Evolutionary conservation across 495 filamentous ascomycete species (phyloP).

Genomic region (Beverwykella pulmonaria): DNA sequence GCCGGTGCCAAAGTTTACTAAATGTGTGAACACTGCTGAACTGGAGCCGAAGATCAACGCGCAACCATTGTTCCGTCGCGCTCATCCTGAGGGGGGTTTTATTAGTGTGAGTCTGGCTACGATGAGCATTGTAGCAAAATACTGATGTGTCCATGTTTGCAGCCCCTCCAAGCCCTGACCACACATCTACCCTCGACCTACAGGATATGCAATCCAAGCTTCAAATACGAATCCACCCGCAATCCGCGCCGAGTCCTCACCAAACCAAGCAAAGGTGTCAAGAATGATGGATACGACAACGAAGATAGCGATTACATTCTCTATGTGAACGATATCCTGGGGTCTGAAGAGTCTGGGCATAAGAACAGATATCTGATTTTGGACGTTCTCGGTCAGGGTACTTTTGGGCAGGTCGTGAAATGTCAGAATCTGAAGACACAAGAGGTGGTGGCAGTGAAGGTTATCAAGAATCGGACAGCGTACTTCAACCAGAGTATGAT

Average conservation of each 20-base stretch:
- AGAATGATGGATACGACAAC: slow-evolving; percentile 99
- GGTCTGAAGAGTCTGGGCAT: slow-evolving; percentile 95
- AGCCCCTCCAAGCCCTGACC: slow-evolving; percentile 96
- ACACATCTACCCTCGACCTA: slow-evolving; percentile 93
- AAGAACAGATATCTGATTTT: slow-evolving; percentile 99
- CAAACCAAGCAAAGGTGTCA: slow-evolving; percentile 98
- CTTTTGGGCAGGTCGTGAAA: slow-evolving; percentile 99
- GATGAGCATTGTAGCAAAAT: slow-evolving; percentile 12
- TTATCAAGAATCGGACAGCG: slow-evolving; percentile 98
- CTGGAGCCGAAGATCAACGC: slow-evolving; percentile 79
- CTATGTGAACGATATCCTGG: slow-evolving; percentile 98
- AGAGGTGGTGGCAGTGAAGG: slow-evolving; percentile 98
- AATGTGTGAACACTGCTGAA: slow-evolving; percentile 70
- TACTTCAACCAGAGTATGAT: slow-evolving; percentile 99
- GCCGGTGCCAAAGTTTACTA: slow-evolving; percentile 84
- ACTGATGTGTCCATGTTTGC: slow-evolving; percentile 9
- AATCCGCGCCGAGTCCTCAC: slow-evolving; percentile 96
- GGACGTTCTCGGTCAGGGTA: slow-evolving; percentile 96
- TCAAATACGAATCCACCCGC: slow-evolving; percentile 99
- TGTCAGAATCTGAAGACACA: slow-evolving; percentile 98
- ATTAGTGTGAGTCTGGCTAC: slow-evolving; percentile 75
- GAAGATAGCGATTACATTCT: slow-evolving; percentile 99
- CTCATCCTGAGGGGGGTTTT: slow-evolving; percentile 96
- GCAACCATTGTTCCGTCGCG: slow-evolving; percentile 88
- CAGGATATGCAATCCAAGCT: slow-evolving; percentile 95